Conservation (phyloP, 1,284 basidiomycete species). For the Moesziomyces parantarcticus region DNA sequence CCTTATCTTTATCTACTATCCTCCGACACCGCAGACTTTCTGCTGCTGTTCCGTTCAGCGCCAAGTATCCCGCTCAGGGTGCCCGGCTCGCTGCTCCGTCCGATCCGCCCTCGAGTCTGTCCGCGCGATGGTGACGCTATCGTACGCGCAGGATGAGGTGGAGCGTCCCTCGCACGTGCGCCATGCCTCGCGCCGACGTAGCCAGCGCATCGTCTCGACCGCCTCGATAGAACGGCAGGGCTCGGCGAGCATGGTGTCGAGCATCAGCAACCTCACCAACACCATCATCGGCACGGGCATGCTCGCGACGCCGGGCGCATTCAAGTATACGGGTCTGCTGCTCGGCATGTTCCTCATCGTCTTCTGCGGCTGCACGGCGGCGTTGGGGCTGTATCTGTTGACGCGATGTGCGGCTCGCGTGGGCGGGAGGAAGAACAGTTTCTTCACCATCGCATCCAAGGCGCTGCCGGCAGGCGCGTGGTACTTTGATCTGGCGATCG, state of each 20-base stretch:
- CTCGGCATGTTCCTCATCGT: constrained; percentile 86
- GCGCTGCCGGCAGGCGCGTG: constrained; percentile 77
- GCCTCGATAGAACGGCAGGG: constrained; percentile 40
- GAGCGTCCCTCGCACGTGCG: constrained; percentile 13
- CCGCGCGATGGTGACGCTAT: constrained; percentile 28
- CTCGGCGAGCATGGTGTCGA: constrained; percentile 45
- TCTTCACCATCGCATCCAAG: constrained; percentile 57
- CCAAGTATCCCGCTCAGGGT: too few relatives aligned
- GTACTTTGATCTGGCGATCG: constrained; percentile 92
- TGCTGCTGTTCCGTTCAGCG: too few relatives aligned
- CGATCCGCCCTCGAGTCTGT: background rate
- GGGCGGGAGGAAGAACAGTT: constrained; percentile 60
- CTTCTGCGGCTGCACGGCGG: constrained; percentile 83
- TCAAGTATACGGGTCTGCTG: constrained; percentile 68
- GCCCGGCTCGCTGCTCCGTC: too few relatives aligned
- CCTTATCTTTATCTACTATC: too few relatives aligned
- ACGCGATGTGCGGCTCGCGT: constrained; percentile 86
- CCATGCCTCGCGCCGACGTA: constrained; percentile 4
- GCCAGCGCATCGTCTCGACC: constrained; percentile 31
- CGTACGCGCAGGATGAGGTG: constrained; percentile 24
- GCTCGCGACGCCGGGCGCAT: constrained; percentile 68
- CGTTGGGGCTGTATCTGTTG: constrained; percentile 89
- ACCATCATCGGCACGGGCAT: constrained; percentile 67
- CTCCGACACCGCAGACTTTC: too few relatives aligned
- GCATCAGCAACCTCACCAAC: constrained; percentile 67